Base-by-base conservation (phyloP, 495 filamentous ascomycete genomes). In the Xylaria nigripes region DNA sequence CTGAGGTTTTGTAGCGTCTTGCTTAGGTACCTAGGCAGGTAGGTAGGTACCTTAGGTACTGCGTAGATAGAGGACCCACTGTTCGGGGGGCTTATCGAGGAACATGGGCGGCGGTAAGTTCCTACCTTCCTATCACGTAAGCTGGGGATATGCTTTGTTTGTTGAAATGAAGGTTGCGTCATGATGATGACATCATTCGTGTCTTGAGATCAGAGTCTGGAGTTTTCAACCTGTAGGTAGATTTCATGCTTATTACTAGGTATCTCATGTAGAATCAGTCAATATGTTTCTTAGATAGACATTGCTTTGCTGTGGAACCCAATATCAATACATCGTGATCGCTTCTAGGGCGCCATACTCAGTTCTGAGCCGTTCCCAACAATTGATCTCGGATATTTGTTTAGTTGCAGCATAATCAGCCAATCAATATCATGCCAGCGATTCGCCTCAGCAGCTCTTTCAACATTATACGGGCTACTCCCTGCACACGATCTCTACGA, bases 141-240 rank as follows among this genome's bases (percentile, higher is more conserved):
- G 2, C 42, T 15, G 9, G 9, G 21, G 4, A 24, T 16, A 29
- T 18, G 44, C 44, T 46, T 10, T 22, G 15, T 45, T 12, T 12
- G 25, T 45, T 18, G 18, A 13, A 27, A 38, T 18, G 32, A 7
- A 19, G 23, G 51, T 34, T 15, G 51, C 51, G 45, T 54, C 51
- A 54, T 54, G 15, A 48, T 54, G 38, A 54, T 54, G 57, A 47
- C 63, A 63, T 65, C 55, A 52, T 61, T 30, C 56, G 41, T 61
- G 40, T n/a, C 15, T 40, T 36, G 16, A 24, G 5, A 54, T 54
- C 30, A 54, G 43, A 12, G 6, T 36, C 15, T 36, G 6, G 5
- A 4, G 27, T 30, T 10, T 30, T 10, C 4, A n/a, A n/a, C n/a
- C n/a, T n/a, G 10, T 30, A 30, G 4, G 27, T 5, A 30, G 27